Evolutionary conservation across 2,329 filamentous ascomycete genomes (phyloP).

Genomic region (Aspergillus fischeri): DNA sequence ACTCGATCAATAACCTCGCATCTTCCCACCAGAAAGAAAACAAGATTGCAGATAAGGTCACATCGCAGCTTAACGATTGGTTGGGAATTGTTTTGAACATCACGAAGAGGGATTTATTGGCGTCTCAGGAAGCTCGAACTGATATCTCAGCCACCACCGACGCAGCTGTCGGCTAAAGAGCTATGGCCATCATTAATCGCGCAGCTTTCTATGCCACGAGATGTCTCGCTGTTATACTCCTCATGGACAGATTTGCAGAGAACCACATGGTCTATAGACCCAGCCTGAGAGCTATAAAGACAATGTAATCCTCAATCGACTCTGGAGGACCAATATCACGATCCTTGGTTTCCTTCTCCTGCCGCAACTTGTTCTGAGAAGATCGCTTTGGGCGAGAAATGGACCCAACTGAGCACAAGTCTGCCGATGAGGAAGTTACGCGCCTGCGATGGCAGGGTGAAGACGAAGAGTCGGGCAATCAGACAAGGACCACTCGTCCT

Average conservation of each 20-base stretch:
- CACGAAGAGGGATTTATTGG: neutral
- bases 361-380: neutral
- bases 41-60: neutral
- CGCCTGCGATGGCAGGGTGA: conserved; percentile 10
- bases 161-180: neutral
- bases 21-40: neutral
- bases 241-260: neutral
- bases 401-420: neutral
- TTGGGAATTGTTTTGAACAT: neutral
- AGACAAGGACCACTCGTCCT: neutral
- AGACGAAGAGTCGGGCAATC: conserved; percentile 11
- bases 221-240: neutral
- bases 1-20: neutral
- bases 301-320: neutral
- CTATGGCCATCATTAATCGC: neutral
- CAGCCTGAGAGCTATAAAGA: neutral
- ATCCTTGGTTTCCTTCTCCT: neutral
- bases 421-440: neutral
- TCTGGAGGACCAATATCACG: neutral
- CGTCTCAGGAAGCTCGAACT: neutral
- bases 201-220: neutral
- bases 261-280: neutral
- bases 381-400: neutral
- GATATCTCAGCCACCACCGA: neutral
- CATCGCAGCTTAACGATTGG: neutral